A percentile compares a stretch with the other conserved stretches of the same genome.
Evolutionary conservation across 164 flowering plant species (phyloP).

Genomic region (Liquidambar formosana): DNA sequence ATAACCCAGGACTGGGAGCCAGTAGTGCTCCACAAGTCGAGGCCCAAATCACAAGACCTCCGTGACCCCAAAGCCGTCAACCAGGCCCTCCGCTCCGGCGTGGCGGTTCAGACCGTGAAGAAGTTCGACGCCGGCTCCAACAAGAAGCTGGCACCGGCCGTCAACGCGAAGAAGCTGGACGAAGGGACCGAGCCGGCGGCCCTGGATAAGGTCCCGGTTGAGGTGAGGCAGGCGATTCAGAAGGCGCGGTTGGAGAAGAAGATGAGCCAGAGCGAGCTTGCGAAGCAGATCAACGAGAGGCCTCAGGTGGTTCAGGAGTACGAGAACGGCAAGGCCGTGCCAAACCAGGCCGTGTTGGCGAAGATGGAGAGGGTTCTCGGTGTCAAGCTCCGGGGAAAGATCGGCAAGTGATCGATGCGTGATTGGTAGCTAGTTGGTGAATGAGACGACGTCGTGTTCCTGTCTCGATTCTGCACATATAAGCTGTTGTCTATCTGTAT

Average conservation of each 20-base stretch:
- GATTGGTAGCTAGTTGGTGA: no score
- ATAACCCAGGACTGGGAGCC: constrained; percentile 84
- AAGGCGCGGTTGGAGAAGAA: constrained; percentile 76
- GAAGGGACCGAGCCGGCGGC: constrained; percentile 62
- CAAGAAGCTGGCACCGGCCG: constrained; percentile 50
- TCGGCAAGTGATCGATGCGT: constrained; percentile 19
- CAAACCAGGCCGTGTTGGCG: constrained; percentile 49
- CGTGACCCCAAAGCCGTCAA: constrained; percentile 69
- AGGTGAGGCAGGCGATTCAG: constrained; percentile 63
- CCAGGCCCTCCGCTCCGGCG: constrained; percentile 67
- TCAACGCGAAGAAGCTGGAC: constrained; percentile 64
- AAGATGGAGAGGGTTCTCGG: constrained; percentile 62
- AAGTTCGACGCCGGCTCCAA: constrained; percentile 64
- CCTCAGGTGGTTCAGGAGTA: constrained; percentile 81
- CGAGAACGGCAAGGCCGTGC: constrained; percentile 82
- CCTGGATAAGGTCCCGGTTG: constrained; percentile 44
- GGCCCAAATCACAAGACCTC: constrained; percentile 49
- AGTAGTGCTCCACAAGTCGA: constrained; percentile 63
- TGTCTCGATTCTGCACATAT: neutral
- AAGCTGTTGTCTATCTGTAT: no score
- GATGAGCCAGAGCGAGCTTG: constrained; percentile 81
- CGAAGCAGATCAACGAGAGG: constrained; percentile 71
- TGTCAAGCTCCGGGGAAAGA: constrained; percentile 52
- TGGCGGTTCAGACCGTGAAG: constrained; percentile 54
- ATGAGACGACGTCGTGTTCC: neutral